Base-by-base conservation (phyloP, 352 stramenopile genomes). In the Phytopythium chamaehyphon region DNA sequence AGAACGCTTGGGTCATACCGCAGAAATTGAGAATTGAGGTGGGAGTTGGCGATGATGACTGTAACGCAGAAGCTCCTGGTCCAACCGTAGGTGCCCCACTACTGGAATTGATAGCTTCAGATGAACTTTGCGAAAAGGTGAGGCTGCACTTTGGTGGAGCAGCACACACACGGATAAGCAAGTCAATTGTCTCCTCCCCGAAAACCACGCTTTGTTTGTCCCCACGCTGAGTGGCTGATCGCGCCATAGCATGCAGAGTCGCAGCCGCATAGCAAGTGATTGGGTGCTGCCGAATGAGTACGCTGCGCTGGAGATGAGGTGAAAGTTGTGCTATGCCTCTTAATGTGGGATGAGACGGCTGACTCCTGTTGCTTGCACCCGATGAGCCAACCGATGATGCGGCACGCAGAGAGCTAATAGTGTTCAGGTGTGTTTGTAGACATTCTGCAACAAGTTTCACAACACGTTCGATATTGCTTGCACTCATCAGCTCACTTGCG, bases 401-500 rank as follows among this genome's bases (percentile, higher is more conserved):
- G 1, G 45, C 12, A 19, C 2, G 14, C 15, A 23, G 14, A 35
- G 7, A 31, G 7, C 31, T 21, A 4, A 47, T 39, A 33, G 57
- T 36, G n/a, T 66, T 51, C 44, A 66, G 26, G 21, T 59, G 66
- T 0, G 59, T 37, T 33, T 54, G 48, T 19, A 93, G 54, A 10
- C 73, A 88, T 2, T 73, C 57, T 0, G 87, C 52, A 1, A 76
- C 65, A 1, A 93, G 64, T 18, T 46, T 26, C 16, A 90, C 70
- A 31, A 90, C 64, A 1, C 73, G 49, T 8, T 88, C 70, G 22
- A 90, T 83, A 40, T 93, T 88, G 14, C 48, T 44, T 15, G 55
- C 38, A 18, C 84, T 62, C 69, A 86, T 73, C 10, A 90, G 54
- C 47, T 90, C 80, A 18, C 66, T 82, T 11, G 80, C 71, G 21